Base-by-base conservation (phyloP, 1,139 yeast genomes). In the Chernovozyma aurita region DNA sequence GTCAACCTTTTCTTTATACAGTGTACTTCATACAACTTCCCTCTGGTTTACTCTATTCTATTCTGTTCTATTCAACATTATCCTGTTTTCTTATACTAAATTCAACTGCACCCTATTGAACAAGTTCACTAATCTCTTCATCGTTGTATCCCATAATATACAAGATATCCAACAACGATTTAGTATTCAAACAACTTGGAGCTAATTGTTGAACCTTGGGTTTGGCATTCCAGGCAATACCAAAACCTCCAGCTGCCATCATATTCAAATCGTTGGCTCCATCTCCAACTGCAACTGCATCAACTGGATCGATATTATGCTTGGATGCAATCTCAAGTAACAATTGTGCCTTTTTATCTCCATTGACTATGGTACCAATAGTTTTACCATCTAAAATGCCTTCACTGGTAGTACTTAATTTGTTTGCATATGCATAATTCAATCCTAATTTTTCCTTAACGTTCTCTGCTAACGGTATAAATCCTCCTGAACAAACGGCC, bases 201-300 rank as follows among this genome's bases (percentile, higher is more conserved):
- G 98, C 98, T 47, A 65, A 62, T 40, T 60, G 51, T 56, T 87
- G 97, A 3, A 94, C 98, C 44, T 73, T 78, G 24, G 97, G 97
- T 57, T 94, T 94, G 14, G 98, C 98, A 55, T 88, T 85, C 94
- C 96, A 94, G 0, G 98, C 98, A 41, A 94, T 72, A 15, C 98
- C 98, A 57, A 80, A 85, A 0, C 98, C 97, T 2, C 96, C 97
- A 15, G 64, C 78, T 3, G 70, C 75, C 97, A 94, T 92, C 90
- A 95, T 95, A 30, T 77, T 76, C 55, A 94, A 68, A 60, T 94
- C 99, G 52, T 94, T 94, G 18, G 97, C 95, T 24, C 98, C 98
- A 56, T 94, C 98, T 22, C 99, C 99, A 27, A 94, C 86, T 28
- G 97, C 97, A 34, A 86, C 82, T 0, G 82, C 78, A 14, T 71